Evolutionary conservation across 2,329 filamentous ascomycete species (phyloP), one percentile per base, ranked within the genome.

Genomic region (Aspergillus ochraceoroseus): DNA sequence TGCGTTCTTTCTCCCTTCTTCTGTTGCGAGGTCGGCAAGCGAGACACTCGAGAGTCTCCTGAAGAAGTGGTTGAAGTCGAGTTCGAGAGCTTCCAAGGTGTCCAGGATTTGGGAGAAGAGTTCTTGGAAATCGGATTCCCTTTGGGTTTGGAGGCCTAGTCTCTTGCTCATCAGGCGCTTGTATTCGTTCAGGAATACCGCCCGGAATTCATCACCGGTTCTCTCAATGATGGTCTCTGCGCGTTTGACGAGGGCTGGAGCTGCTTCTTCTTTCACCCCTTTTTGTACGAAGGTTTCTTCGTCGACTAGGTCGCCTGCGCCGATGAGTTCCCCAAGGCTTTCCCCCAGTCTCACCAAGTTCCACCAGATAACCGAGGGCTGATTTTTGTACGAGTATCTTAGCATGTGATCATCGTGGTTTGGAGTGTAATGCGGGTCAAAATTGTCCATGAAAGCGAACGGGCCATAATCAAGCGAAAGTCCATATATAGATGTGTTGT

Each of bases 321-420:
- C 92, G 41, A 98, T 79, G 1, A 95, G 72, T 65, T 96, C 92
- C 13, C 87, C 92, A 0, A 98, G 62, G 0, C 85, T 79, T 67
- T 98, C 92, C 42, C 88, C 92, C 0, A 98, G 76, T 1, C 92
- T 81, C 1, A 95, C 87, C 0, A 96, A 74, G 57, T 96, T 96
- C 92, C 92, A 98, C 92, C 92, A 98, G 58, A 98, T 92, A 42
- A 98, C 85, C 29, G 83, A 89, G 0, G 92, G 89, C 60, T 98
- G 92, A 61, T 95, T 95, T 52, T 83, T 82, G 71, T 96, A 98
- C 51, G 81, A 82, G 63, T 98, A 98, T 32, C 92, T 79, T 19
- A 94, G 71, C 68, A 84, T 76, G 58, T 84, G 76, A 58, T 98
- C 92, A 63, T 98, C 92, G 62, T 98, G 92, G 59, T 98, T 98